Conservation (phyloP, 805 yeast genomes). For the Candida boidinii region DNA sequence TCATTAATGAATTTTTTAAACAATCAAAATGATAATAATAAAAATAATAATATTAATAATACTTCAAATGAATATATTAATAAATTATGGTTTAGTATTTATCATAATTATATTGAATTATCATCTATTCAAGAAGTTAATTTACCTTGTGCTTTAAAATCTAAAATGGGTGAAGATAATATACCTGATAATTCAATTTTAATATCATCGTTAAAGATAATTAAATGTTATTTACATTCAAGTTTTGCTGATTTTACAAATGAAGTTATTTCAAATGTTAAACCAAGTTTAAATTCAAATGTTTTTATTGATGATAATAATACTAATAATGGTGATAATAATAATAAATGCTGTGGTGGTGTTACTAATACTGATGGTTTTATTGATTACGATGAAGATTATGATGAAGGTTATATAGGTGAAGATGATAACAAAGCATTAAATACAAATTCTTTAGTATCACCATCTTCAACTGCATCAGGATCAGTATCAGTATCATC, state of each 20-base stretch:
- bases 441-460: no score
- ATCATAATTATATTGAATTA: constrained; percentile 17
- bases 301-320: no score
- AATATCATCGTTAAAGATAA: constrained; percentile 11
- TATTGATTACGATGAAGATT: no score
- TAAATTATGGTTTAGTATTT: constrained; percentile 18
- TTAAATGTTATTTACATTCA: constrained; percentile 18
- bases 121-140: constrained; percentile 23
- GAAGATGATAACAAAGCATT: no score
- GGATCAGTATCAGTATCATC: no score
- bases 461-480: no score
- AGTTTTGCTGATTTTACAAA: constrained; percentile 22
- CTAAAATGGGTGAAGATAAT: not conserved
- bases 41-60: not conserved
- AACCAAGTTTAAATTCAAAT: constrained; percentile 1
- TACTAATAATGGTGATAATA: no score
- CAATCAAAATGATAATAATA: constrained; percentile 1
- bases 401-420: no score
- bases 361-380: no score
- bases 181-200: constrained; percentile 15
- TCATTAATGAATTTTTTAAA: constrained; percentile 15
- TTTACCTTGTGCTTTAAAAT: constrained; percentile 20
- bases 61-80: not conserved
- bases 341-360: no score
- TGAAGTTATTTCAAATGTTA: not conserved